These are phyloP conservation scores for Umbelopsis sp. DNA, from an alignment of 371 early-diverging fungal genomes.

Conservation along the genomic window DNA sequence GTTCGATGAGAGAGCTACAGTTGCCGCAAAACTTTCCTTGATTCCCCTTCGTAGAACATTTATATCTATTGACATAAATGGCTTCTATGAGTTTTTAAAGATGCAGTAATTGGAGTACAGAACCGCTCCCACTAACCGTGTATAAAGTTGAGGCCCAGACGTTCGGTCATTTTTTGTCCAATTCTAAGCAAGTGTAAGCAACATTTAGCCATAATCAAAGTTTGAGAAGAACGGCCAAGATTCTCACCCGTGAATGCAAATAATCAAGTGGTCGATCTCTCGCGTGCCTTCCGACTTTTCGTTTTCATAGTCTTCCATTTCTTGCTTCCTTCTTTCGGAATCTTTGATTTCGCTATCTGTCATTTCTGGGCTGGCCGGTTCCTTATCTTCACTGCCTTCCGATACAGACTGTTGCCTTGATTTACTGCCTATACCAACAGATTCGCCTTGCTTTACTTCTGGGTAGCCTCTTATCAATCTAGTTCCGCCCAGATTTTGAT, in stretches of 20 bases:
- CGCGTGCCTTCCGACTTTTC: conserved; percentile 66
- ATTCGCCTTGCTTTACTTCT: conserved; percentile 55
- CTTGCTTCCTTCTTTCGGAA: conserved; percentile 34
- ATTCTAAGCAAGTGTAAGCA: conserved; percentile 45
- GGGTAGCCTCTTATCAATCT: conserved; percentile 74
- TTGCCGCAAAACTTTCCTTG: conserved; percentile 57
- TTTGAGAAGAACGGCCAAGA: too few species aligned
- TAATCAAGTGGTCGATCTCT: conserved; percentile 73
- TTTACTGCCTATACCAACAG: not conserved
- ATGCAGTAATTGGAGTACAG: not conserved
- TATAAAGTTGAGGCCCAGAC: conserved; percentile 74
- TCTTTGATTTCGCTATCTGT: conserved; percentile 21
- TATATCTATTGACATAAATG: conserved; percentile 57
- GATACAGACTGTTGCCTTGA: not conserved
- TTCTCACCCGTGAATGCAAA: conserved; percentile 78
- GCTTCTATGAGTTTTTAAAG: not conserved
- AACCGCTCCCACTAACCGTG: conserved; percentile 52
- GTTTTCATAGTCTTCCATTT: conserved; percentile 63
- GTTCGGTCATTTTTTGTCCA: conserved; percentile 83
- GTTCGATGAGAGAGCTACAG: conserved; percentile 31
- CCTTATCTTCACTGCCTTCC: conserved; percentile 3
- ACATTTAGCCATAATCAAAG: not conserved
- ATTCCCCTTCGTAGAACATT: conserved; percentile 74
- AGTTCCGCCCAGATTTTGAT: conserved; percentile 69
- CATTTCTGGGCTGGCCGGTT: not conserved